Conservation (phyloP, 2,329 filamentous ascomycete species). For the Lecanicillium sp. region DNA sequence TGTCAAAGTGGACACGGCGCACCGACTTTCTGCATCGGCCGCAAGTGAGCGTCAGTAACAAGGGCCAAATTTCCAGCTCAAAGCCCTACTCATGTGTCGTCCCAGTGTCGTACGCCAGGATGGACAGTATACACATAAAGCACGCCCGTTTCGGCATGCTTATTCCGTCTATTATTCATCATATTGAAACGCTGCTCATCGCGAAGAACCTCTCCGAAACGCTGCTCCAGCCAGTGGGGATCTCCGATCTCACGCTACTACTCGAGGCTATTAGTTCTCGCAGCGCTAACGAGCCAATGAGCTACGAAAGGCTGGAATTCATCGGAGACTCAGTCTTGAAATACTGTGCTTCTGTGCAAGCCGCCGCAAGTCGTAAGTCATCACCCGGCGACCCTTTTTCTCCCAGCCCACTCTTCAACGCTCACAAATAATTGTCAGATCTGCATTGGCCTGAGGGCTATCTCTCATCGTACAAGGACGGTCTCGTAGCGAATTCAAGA, state of each 20-base stretch:
- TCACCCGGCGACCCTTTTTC: background rate
- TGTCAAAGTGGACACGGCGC: conserved; percentile 43
- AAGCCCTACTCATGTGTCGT: conserved; percentile 37
- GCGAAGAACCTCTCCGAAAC: conserved; percentile 45
- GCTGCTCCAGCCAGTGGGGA: conserved; percentile 29
- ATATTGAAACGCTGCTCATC: conserved; percentile 56
- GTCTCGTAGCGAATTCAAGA: conserved; percentile 65
- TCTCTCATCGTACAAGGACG: conserved; percentile 59
- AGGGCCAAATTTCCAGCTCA: conserved; percentile 17
- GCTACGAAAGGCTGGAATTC: conserved; percentile 84
- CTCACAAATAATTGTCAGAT: conserved; percentile 32
- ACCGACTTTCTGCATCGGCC: conserved; percentile 47
- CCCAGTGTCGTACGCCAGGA: conserved; percentile 35
- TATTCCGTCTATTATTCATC: conserved; percentile 64
- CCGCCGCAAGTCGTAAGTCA: conserved; percentile 43
- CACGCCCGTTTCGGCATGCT: conserved; percentile 48
- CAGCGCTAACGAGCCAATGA: conserved; percentile 45
- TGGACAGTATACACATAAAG: conserved; percentile 37
- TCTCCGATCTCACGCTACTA: conserved; percentile 48
- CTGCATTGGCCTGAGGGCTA: conserved; percentile 68
- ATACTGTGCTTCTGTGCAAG: conserved; percentile 56
- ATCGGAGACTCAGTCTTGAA: conserved; percentile 81
- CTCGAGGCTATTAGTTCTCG: conserved; percentile 63
- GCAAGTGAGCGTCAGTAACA: conserved; percentile 10
- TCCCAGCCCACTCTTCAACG: background rate